phyloP scores from a whole-genome alignment of 257 asterid genomes.

The Agastache rugosa region DNA sequence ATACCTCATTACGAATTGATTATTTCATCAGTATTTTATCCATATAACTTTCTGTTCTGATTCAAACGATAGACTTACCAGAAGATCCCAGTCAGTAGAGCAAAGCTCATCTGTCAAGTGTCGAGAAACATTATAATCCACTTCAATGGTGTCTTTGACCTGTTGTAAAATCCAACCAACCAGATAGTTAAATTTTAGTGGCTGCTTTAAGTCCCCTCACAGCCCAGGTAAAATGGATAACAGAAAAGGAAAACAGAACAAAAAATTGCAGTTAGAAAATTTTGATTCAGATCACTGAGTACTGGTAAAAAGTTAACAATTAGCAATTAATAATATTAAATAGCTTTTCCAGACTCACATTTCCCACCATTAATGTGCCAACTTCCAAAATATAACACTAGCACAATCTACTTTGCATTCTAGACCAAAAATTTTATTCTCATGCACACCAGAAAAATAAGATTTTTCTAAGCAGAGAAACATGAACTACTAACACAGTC shows the following conservation, averaged over 20 bases:
- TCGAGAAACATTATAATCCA: conserved; percentile 89
- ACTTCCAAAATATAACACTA: conserved; percentile 13
- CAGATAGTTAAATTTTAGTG: conserved; percentile 14
- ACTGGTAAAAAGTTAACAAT: neutral
- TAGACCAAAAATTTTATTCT: conserved; percentile 5
- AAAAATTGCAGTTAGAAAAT: neutral
- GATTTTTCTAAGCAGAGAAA: neutral
- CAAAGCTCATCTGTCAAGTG: conserved; percentile 72
- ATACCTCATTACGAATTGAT: conserved; percentile 2
- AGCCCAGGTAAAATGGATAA: conserved; percentile 4
- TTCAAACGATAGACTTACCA: conserved; percentile 55
- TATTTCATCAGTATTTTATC: conserved; percentile 1
- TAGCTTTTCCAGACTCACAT: conserved; percentile 2
- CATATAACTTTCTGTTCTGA: conserved; percentile 10
- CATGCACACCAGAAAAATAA: neutral
- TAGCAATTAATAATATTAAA: neutral
- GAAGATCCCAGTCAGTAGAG: conserved; percentile 75
- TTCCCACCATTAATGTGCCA: conserved; percentile 9
- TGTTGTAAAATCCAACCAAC: conserved; percentile 40
- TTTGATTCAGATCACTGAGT: conserved; percentile 4
- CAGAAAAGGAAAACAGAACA: conserved; percentile 17
- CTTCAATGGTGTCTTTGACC: conserved; percentile 96
- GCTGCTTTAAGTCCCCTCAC: neutral
- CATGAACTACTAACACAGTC: neutral
- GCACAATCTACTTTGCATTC: conserved; percentile 4